These are phyloP conservation scores for Glycine tomentella DNA, from an alignment of 306 rosid genomes.

Conservation along the genomic window DNA sequence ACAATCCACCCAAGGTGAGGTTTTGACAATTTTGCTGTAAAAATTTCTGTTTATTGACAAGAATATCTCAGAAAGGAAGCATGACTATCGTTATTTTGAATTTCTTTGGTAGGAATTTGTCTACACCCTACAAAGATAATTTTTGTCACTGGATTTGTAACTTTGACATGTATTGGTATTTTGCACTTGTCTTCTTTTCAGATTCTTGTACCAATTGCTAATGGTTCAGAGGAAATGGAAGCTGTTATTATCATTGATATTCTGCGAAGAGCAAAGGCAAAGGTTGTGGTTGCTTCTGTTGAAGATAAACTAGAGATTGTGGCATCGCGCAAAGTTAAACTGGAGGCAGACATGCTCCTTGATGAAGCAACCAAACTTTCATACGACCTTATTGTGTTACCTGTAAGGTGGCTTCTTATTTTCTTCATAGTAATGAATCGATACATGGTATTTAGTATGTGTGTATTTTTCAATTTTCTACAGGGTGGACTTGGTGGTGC, in stretches of 20 bases:
- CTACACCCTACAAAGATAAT: background rate
- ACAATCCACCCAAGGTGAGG: slow-evolving; percentile 73
- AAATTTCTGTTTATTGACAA: slow-evolving; percentile 13
- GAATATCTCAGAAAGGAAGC: slow-evolving; percentile 10
- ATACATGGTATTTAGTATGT: slow-evolving; percentile 18
- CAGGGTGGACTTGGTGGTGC: slow-evolving; percentile 99
- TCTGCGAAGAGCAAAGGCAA: slow-evolving; percentile 81
- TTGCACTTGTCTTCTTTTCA: slow-evolving; percentile 47
- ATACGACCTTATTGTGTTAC: slow-evolving; percentile 84
- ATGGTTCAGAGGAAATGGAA: slow-evolving; percentile 98
- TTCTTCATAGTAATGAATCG: slow-evolving; percentile 5
- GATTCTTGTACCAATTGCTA: slow-evolving; percentile 92
- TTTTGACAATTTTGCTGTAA: slow-evolving; percentile 26
- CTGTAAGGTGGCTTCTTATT: slow-evolving; percentile 59
- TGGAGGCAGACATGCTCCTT: slow-evolving; percentile 86
- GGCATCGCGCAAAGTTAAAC: slow-evolving; percentile 83
- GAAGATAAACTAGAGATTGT: slow-evolving; percentile 70
- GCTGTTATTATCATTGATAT: slow-evolving; percentile 79
- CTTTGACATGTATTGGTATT: slow-evolving; percentile 22
- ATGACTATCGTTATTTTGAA: slow-evolving; percentile 11
- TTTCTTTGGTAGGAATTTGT: background rate
- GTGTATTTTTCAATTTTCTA: slow-evolving; percentile 35
- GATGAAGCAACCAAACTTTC: slow-evolving; percentile 75
- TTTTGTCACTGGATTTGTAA: slow-evolving; percentile 9
- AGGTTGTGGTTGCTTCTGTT: slow-evolving; percentile 89